Evolutionary conservation across 225 moss, liverwort and hornwort genomes (phyloP).

Genomic region (Polytrichum formosum): DNA sequence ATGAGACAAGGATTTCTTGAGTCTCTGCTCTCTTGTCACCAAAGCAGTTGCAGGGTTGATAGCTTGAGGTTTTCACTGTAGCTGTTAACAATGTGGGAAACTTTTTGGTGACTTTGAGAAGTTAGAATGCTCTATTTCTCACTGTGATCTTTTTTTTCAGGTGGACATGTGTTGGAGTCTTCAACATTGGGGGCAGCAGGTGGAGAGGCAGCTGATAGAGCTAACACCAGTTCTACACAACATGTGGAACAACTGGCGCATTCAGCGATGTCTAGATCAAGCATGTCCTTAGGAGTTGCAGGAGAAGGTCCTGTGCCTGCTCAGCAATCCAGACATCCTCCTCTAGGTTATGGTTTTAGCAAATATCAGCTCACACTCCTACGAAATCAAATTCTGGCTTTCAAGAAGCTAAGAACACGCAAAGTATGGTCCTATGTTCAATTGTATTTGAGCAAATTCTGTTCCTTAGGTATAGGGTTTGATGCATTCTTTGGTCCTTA

Average conservation of each 20-base stretch:
- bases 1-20: too few relatives aligned
- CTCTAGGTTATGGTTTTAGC: slow-evolving; percentile 77
- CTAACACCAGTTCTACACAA: slow-evolving; percentile 28
- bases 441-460: too few relatives aligned
- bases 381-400: slow-evolving; percentile 93
- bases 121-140: not conserved
- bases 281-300: slow-evolving; percentile 29
- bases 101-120: not conserved
- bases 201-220: slow-evolving; percentile 38
- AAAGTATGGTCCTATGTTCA: slow-evolving; percentile 19
- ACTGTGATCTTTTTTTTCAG: not conserved
- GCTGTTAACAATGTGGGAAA: not conserved
- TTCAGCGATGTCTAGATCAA: slow-evolving; percentile 43
- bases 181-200: slow-evolving; percentile 26
- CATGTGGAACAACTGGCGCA: slow-evolving; percentile 46
- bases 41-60: too few relatives aligned
- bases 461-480: too few relatives aligned
- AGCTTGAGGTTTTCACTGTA: too few relatives aligned
- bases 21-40: too few relatives aligned
- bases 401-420: slow-evolving; percentile 84
- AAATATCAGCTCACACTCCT: slow-evolving; percentile 84
- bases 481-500: too few relatives aligned
- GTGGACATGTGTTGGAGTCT: slow-evolving; percentile 25
- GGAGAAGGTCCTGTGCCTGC: slow-evolving; percentile 47
- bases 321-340: slow-evolving; percentile 50